phyloP scores from a whole-genome alignment of 2,329 filamentous ascomycete genomes.

The Penicillium sp. region DNA sequence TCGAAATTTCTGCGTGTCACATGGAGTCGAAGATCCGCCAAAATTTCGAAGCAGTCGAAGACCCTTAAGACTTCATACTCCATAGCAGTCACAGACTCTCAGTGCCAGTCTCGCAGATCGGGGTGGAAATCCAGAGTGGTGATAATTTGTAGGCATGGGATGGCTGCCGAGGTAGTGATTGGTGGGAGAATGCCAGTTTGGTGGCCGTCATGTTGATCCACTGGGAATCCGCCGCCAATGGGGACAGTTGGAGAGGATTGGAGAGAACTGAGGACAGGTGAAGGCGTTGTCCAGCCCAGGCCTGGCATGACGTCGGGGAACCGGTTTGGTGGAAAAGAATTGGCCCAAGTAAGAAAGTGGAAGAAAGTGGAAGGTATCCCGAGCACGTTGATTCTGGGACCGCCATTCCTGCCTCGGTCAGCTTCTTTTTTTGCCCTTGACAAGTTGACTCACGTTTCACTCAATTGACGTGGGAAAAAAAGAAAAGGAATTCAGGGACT shows the following conservation, averaged over 20 bases:
- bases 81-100: no score
- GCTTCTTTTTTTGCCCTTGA: neutral
- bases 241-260: neutral
- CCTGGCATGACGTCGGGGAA: slow-evolving; percentile 31
- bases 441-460: neutral
- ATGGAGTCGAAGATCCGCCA: slow-evolving; percentile 24
- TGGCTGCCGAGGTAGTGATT: slow-evolving; percentile 36
- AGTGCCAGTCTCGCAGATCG: slow-evolving; percentile 15
- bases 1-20: slow-evolving; percentile 41
- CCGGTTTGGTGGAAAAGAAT: slow-evolving; percentile 2
- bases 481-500: neutral
- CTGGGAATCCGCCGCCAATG: slow-evolving; percentile 34
- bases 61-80: no score
- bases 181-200: slow-evolving; percentile 35
- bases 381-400: slow-evolving; percentile 18
- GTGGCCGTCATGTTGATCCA: slow-evolving; percentile 35
- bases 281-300: neutral
- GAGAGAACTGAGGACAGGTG: no score
- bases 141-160: slow-evolving; percentile 5
- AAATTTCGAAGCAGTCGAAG: neutral
- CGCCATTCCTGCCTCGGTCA: slow-evolving; percentile 24
- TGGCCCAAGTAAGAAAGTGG: neutral
- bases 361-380: slow-evolving; percentile 28
- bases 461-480: neutral
- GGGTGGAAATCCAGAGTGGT: slow-evolving; percentile 28